phyloP scores from a whole-genome alignment of 2,329 filamentous ascomycete genomes.

The Ramichloridium luteum region DNA sequence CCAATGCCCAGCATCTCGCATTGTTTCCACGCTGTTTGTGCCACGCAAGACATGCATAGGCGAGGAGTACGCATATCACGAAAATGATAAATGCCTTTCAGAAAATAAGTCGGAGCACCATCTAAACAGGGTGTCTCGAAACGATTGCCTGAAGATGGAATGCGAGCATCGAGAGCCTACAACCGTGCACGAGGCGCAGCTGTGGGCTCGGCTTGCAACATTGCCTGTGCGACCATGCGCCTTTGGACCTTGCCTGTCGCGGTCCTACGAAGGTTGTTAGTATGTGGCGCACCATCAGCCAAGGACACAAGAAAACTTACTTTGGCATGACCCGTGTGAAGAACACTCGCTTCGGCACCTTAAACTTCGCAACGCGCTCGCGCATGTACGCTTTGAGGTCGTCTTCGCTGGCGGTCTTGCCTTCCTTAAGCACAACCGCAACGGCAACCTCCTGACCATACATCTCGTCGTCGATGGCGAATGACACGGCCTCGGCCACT shows the following conservation, averaged over 20 bases:
- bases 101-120: too few relatives aligned
- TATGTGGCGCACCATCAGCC: background rate
- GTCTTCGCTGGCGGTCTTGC: constrained; percentile 38
- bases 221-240: constrained; percentile 72
- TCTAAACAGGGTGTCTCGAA: too few relatives aligned
- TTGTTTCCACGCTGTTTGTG: too few relatives aligned
- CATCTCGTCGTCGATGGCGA: constrained; percentile 69
- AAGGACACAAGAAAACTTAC: constrained; percentile 30
- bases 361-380: constrained; percentile 66
- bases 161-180: too few relatives aligned
- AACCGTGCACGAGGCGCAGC: too few relatives aligned
- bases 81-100: too few relatives aligned
- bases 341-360: constrained; percentile 75
- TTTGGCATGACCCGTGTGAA: constrained; percentile 79
- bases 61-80: too few relatives aligned
- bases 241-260: constrained; percentile 85
- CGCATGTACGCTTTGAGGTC: constrained; percentile 58
- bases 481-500: constrained; percentile 68
- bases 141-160: too few relatives aligned
- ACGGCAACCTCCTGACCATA: constrained; percentile 74
- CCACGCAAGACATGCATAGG: too few relatives aligned
- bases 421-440: constrained; percentile 61
- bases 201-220: constrained; percentile 57
- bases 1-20: too few relatives aligned
- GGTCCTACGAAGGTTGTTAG: constrained; percentile 24